Percentiles rank a stretch among this genome's conserved stretches.
Evolutionary conservation across 768 basidiomycete species (phyloP).

Genomic region (Lactarius tabidus): DNA sequence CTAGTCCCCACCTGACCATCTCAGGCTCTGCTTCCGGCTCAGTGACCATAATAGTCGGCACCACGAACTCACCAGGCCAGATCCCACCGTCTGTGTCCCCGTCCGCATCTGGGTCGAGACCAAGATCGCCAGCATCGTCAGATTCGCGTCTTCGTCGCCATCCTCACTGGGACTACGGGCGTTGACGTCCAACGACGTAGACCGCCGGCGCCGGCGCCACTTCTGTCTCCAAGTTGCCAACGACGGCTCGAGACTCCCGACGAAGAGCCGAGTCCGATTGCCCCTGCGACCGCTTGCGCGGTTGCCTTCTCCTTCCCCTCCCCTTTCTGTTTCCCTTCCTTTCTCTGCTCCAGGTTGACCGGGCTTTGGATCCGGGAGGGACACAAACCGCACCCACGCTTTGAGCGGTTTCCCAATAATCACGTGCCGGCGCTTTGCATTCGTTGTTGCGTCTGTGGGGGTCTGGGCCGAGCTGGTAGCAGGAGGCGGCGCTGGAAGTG

Average conservation of each 20-base stretch:
- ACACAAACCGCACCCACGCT: no score
- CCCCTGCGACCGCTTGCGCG: neutral
- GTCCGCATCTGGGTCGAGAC: neutral
- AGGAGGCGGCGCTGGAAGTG: no score
- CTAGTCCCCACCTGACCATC: neutral
- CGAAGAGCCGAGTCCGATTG: neutral
- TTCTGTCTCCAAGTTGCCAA: no score
- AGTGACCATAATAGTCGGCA: neutral
- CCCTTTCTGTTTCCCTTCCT: neutral
- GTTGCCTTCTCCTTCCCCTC: no score
- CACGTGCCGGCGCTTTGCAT: neutral
- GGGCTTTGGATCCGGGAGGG: no score
- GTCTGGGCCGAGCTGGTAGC: no score
- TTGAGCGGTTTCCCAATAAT: slow-evolving; percentile 11
- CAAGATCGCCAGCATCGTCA: neutral
- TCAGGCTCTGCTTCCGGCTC: neutral
- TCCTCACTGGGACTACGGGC: no score
- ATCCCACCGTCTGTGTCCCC: neutral
- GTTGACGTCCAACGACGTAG: no score
- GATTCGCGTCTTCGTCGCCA: neutral
- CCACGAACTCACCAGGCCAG: slow-evolving; percentile 4
- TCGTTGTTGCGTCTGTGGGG: neutral
- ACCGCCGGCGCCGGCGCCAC: no score
- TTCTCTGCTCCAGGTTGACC: neutral
- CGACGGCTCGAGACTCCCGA: no score